Conservation (phyloP, 169 alveolate species). For the Babesia bovis region DNA sequence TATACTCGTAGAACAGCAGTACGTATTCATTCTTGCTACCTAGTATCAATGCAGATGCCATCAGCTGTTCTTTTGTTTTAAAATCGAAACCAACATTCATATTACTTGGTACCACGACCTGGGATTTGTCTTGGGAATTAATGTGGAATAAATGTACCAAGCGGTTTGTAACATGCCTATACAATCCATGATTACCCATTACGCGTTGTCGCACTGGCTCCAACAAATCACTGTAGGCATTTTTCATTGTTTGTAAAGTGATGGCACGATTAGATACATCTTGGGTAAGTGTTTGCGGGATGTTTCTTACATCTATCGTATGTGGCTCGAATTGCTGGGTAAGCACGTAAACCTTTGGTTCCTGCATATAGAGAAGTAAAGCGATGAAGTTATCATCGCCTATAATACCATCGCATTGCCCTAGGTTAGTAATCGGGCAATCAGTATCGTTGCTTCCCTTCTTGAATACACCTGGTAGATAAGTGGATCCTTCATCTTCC, state of each 20-base stretch:
- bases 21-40: slow-evolving; percentile 57
- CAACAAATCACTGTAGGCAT: not conserved
- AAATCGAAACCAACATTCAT: not conserved
- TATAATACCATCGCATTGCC: not conserved
- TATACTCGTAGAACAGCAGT: slow-evolving; percentile 27
- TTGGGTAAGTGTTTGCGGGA: not conserved
- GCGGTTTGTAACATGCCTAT: not conserved
- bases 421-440: not conserved
- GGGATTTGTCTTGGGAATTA: not conserved
- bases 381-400: slow-evolving; percentile 1
- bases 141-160: not conserved
- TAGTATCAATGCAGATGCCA: slow-evolving; percentile 8
- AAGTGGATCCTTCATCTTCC: not conserved
- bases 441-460: no score
- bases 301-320: not conserved
- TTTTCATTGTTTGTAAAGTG: not conserved
- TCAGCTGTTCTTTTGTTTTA: not conserved
- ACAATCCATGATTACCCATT: not conserved
- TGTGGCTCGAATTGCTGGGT: slow-evolving; percentile 12
- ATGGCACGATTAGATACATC: not conserved
- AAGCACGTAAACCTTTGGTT: slow-evolving; percentile 20
- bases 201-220: not conserved
- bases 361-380: slow-evolving; percentile 6
- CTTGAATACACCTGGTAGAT: no score
- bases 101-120: not conserved